A percentile compares a stretch with the other conserved stretches of the same genome.
Evolutionary conservation across 495 filamentous ascomycete species (phyloP).

Genomic region (Podospora tetraspora): DNA sequence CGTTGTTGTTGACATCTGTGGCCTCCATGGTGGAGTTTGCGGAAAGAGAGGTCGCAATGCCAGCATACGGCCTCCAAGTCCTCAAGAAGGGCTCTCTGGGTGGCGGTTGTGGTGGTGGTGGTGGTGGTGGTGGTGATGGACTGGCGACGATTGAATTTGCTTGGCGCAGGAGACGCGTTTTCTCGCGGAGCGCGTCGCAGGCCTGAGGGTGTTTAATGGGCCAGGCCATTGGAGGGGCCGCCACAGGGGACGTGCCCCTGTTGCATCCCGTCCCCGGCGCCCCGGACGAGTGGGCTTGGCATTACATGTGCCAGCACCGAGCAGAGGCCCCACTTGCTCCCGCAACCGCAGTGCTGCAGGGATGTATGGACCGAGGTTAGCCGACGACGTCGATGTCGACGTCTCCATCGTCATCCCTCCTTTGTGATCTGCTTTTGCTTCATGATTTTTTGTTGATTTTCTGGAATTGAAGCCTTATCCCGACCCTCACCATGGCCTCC

Average conservation of each 20-base stretch:
- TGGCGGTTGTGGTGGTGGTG: not conserved
- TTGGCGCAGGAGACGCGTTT: slow-evolving; percentile 15
- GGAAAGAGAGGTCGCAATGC: slow-evolving; percentile 13
- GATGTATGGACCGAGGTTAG: slow-evolving; percentile 37
- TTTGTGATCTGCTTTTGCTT: not conserved
- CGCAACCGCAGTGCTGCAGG: not conserved
- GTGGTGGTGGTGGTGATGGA: not conserved
- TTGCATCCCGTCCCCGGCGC: not conserved
- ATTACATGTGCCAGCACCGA: not conserved
- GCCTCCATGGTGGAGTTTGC: slow-evolving; percentile 42
- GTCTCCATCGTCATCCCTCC: not conserved
- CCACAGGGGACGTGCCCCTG: not conserved
- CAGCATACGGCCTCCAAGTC: slow-evolving; percentile 9
- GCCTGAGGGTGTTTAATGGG: not conserved
- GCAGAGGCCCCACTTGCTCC: not conserved
- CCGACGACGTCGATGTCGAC: slow-evolving; percentile 18
- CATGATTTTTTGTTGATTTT: not conserved
- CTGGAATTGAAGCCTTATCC: slow-evolving; percentile 5
- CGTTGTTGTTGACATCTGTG: slow-evolving; percentile 41
- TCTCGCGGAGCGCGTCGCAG: not conserved
- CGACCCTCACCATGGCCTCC: slow-evolving; percentile 29
- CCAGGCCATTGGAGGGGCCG: not conserved
- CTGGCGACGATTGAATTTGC: not conserved
- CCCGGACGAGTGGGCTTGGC: not conserved
- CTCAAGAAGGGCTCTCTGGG: not conserved